Base-by-base conservation (phyloP, 169 alveolate species). In the Plasmodium gonderi region DNA sequence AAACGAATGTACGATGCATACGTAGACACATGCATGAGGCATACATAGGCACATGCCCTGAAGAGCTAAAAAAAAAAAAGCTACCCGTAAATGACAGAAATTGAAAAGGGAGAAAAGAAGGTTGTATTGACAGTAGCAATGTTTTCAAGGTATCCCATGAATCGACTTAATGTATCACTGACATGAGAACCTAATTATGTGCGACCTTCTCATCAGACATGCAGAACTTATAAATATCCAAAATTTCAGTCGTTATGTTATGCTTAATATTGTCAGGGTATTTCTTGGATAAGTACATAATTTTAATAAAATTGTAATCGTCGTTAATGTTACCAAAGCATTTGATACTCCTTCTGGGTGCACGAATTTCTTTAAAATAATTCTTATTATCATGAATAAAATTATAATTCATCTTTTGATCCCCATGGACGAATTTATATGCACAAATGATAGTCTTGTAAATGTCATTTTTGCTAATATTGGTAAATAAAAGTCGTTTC, bases 261-360 rank as follows among this genome's bases (percentile, higher is more conserved):
- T 87, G 20, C 79, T 87, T 75, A 38, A 87, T 54, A 45, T 51
- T 75, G 68, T 87, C 92, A 3, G 92, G 92, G 38, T 82, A 72
- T 54, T 69, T 68, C 64, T 14, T 82, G 20, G 78, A 79, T 33
- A 72, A 14, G 23, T 65, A 69, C 64, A 82, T 36, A 3, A 49
- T 47, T 11, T 68, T 47, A 9, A 69, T 51, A 69, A 82, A 69
- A 47, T 82, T 40, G 38, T 26, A 45, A 51, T 69, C 92, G 2
- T 44, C 54, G 20, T 20, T 5, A 26, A 49, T 75, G 67, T 31
- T 7, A 38, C 36, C 47, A 64, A n/a, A 31, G 31, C 1, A 4
- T 2, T 20, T 68, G 23, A 82, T 2, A 31, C 76, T 67, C 26
- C 12, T 38, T 40, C n/a, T 31, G 31, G 45, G 11, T 17, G n/a